Percentiles rank a stretch among this genome's conserved stretches.
Evolutionary conservation across 352 stramenopile species (phyloP).

Genomic region (Phytophthora crassamura): DNA sequence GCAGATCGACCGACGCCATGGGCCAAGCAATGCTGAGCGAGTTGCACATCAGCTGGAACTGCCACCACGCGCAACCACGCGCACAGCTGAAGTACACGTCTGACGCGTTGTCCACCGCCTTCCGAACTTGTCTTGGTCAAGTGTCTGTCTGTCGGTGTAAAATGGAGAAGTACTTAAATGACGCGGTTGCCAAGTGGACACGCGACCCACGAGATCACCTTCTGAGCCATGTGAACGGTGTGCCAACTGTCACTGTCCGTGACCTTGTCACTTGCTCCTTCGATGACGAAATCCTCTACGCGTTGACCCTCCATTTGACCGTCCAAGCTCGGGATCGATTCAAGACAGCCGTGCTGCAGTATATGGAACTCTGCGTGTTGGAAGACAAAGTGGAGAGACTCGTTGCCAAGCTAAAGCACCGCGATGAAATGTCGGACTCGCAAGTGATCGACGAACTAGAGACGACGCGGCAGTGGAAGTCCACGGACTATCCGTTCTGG

Average conservation of each 20-base stretch:
- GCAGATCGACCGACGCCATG: slow-evolving; percentile 31
- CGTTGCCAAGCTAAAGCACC: slow-evolving; percentile 11
- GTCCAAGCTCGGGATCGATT: slow-evolving; percentile 20
- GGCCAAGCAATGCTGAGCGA: slow-evolving; percentile 47
- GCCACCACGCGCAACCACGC: slow-evolving; percentile 35
- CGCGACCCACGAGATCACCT: slow-evolving; percentile 23
- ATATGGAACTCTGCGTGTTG: slow-evolving; percentile 75
- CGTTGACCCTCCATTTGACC: slow-evolving; percentile 36
- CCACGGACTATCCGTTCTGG: slow-evolving; percentile 72
- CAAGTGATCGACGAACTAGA: slow-evolving; percentile 67
- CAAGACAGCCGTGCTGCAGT: slow-evolving; percentile 28
- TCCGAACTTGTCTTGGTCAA: slow-evolving; percentile 19
- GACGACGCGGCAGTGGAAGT: slow-evolving; percentile 55
- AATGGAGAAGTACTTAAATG: slow-evolving; percentile 32
- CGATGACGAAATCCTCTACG: slow-evolving; percentile 39
- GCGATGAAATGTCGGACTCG: slow-evolving; percentile 18
- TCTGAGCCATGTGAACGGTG: slow-evolving; percentile 31
- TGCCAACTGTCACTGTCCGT: slow-evolving; percentile 31
- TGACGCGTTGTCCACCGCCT: slow-evolving; percentile 7
- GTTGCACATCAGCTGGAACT: slow-evolving; percentile 50
- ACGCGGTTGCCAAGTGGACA: slow-evolving; percentile 5
- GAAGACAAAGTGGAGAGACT: slow-evolving; percentile 79
- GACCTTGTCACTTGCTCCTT: slow-evolving; percentile 54
- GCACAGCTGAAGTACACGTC: slow-evolving; percentile 5
- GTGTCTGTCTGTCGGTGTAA: slow-evolving; percentile 21